These are phyloP conservation scores for Aciculosporium take DNA, from an alignment of 2,329 filamentous ascomycete species.

Conservation along the genomic window DNA sequence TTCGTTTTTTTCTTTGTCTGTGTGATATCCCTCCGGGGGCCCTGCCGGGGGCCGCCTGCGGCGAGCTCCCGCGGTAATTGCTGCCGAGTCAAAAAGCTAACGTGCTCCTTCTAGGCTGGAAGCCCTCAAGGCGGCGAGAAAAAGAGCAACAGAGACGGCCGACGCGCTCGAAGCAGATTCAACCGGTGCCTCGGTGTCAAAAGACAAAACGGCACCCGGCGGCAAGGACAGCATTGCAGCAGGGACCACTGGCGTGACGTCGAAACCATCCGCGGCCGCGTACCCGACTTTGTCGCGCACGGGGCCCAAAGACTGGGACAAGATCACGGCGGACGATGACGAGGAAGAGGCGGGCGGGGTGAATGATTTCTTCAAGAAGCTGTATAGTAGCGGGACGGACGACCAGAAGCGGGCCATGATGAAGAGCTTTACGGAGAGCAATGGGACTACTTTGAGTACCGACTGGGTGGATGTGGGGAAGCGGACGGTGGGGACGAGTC, in stretches of 20 bases:
- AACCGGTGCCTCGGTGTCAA: no score
- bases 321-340: conserved; percentile 41
- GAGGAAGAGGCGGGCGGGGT: conserved; percentile 49
- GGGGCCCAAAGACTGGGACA: conserved; percentile 89
- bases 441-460: conserved; percentile 82
- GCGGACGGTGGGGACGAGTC: conserved; percentile 54
- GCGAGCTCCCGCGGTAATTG: no score
- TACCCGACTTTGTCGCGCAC: conserved; percentile 80
- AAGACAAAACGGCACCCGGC: no score
- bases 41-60: no score
- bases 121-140: neutral
- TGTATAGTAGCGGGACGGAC: conserved; percentile 62
- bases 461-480: conserved; percentile 74
- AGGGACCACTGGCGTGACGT: neutral
- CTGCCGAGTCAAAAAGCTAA: neutral
- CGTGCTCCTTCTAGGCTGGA: neutral
- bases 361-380: conserved; percentile 76
- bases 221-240: no score
- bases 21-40: no score
- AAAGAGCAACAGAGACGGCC: neutral
- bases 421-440: conserved; percentile 92
- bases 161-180: neutral
- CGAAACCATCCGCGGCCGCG: conserved; percentile 26
- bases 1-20: neutral
- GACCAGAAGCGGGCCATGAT: conserved; percentile 90